Evolutionary conservation across 371 early-diverging fungal species (phyloP).

Genomic region (Capillidium heterosporum): DNA sequence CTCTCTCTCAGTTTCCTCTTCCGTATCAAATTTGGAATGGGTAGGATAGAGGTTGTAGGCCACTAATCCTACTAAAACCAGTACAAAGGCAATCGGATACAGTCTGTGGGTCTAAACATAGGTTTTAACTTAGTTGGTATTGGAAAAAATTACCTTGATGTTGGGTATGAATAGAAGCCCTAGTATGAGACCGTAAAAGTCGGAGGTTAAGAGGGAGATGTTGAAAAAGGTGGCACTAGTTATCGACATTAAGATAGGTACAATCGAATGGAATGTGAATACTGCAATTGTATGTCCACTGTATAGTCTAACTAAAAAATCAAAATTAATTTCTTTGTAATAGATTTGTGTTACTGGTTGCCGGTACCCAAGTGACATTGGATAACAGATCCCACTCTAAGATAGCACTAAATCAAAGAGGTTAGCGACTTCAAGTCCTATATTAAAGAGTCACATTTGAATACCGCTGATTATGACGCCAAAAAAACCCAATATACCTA

Average conservation of each 20-base stretch:
- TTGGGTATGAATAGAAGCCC: slow-evolving; percentile 40
- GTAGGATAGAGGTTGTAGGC: slow-evolving; percentile 38
- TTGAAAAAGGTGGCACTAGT: slow-evolving; percentile 59
- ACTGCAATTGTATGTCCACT: slow-evolving; percentile 38
- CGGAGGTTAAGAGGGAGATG: slow-evolving; percentile 51
- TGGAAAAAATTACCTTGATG: slow-evolving; percentile 14
- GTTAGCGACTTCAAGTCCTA: too few species aligned
- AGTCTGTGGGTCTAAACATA: slow-evolving; percentile 19
- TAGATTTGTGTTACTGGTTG: slow-evolving; percentile 6
- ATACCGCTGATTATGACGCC: slow-evolving; percentile 46
- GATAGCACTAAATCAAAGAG: slow-evolving; percentile 11
- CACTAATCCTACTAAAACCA: slow-evolving; percentile 36
- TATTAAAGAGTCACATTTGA: slow-evolving; percentile 20
- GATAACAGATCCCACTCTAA: slow-evolving; percentile 31
- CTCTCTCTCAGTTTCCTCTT: too few species aligned
- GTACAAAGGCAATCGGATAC: slow-evolving; percentile 41
- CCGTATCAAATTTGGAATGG: too few species aligned
- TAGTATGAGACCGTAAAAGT: slow-evolving; percentile 54
- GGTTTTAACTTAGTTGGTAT: neutral
- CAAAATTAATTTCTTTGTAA: neutral
- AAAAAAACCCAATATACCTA: slow-evolving; percentile 49
- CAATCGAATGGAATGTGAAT: slow-evolving; percentile 43
- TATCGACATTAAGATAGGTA: slow-evolving; percentile 43
- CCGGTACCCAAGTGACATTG: slow-evolving; percentile 16
- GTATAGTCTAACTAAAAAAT: slow-evolving; percentile 27